phyloP scores from a whole-genome alignment of 2,329 filamentous ascomycete genomes.

The Botryotinia calthae region DNA sequence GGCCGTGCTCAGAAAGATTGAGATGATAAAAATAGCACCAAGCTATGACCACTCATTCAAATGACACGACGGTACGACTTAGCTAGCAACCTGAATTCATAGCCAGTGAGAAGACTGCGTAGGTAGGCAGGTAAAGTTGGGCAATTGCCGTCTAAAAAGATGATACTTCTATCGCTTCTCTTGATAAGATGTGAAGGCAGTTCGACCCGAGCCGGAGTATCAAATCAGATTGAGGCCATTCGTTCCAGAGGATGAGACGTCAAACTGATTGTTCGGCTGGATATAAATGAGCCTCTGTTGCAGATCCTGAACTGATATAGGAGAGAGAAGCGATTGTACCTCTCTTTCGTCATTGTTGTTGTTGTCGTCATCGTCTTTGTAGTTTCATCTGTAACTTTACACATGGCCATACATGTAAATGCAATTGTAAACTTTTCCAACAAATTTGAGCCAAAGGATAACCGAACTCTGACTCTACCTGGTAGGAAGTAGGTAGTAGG shows the following conservation, averaged over 20 bases:
- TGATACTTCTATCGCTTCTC: not conserved
- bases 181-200: not conserved
- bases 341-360: not conserved
- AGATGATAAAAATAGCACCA: not conserved
- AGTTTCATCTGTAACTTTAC: not conserved
- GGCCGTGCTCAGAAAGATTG: not conserved
- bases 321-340: not conserved
- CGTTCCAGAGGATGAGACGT: not conserved
- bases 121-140: not conserved
- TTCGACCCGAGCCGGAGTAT: not conserved
- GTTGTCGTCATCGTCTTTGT: not conserved
- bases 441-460: not conserved
- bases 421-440: not conserved
- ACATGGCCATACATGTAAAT: not conserved
- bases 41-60: not conserved
- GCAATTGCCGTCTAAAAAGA: not conserved
- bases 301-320: not conserved
- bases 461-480: not conserved
- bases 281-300: not conserved
- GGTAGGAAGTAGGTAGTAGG: no score
- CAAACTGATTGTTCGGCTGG: not conserved
- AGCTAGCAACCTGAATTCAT: not conserved
- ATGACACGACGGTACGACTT: not conserved
- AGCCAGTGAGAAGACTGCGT: not conserved
- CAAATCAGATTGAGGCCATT: not conserved